Percentiles rank a stretch among this genome's conserved stretches.
Evolutionary conservation across 345 rosid species (phyloP).

Genomic region (Hibiscus syriacus): DNA sequence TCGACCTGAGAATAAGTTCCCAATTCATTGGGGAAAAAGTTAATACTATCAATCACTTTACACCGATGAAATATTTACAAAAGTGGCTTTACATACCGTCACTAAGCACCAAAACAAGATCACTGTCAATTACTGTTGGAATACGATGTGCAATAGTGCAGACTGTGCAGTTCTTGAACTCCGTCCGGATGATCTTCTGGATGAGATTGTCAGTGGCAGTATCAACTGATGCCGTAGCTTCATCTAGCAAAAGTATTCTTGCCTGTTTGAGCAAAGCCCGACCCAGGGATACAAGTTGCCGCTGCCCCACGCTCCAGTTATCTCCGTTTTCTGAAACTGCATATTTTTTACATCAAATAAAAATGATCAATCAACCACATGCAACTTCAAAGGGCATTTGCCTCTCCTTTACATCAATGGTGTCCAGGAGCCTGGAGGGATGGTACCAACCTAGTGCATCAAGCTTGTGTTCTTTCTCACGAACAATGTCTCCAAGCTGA

Average conservation of each 20-base stretch:
- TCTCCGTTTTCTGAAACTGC: conserved; percentile 95
- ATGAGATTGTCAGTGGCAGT: conserved; percentile 96
- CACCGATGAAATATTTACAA: conserved; percentile 2
- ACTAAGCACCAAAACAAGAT: conserved; percentile 90
- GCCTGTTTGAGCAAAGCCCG: conserved; percentile 91
- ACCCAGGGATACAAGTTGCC: conserved; percentile 92
- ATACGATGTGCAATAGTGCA: conserved; percentile 99
- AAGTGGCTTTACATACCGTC: conserved; percentile 49
- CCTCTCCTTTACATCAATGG: neutral
- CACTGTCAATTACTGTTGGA: conserved; percentile 97
- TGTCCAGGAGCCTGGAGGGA: conserved; percentile 3
- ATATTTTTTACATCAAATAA: conserved; percentile 1
- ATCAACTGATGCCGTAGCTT: conserved; percentile 98
- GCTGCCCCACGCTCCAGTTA: conserved; percentile 99
- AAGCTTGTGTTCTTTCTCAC: conserved; percentile 78
- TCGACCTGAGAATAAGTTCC: conserved; percentile 55
- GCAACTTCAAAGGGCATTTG: neutral
- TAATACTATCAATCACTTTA: neutral
- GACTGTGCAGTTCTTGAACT: conserved; percentile 87
- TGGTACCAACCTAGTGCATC: conserved; percentile 71
- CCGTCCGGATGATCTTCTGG: conserved; percentile 88
- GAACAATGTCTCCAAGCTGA: conserved; percentile 85
- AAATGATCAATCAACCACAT: conserved; percentile 8
- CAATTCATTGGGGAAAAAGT: neutral
- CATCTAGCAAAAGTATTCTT: conserved; percentile 90